These are phyloP conservation scores for Nematocida parisii DNA, from an alignment of 371 early-diverging fungal species.

Conservation along the genomic window DNA sequence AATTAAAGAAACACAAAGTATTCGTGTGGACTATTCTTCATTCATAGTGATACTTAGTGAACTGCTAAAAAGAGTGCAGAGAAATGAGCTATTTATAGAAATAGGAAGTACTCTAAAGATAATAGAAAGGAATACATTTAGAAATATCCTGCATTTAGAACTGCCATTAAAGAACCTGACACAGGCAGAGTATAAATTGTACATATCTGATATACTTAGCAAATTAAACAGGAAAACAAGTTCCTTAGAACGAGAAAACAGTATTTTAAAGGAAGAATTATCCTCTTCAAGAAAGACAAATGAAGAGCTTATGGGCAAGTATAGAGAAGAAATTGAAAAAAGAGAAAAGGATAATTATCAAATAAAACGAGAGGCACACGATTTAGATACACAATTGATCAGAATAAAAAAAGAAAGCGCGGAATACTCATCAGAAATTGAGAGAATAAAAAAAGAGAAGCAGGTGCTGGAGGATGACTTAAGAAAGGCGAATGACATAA, in stretches of 20 bases:
- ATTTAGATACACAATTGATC: constrained; percentile 49
- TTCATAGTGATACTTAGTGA: constrained; percentile 65
- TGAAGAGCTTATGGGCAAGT: constrained; percentile 49
- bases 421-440: constrained; percentile 55
- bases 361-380: neutral
- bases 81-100: constrained; percentile 45
- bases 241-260: constrained; percentile 66
- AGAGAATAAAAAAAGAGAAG: constrained; percentile 42
- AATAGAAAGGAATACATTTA: constrained; percentile 69
- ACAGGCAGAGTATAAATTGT: constrained; percentile 66
- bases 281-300: neutral
- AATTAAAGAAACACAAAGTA: constrained; percentile 69
- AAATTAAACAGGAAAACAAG: constrained; percentile 66
- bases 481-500: constrained; percentile 65
- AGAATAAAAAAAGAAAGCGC: constrained; percentile 19
- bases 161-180: constrained; percentile 65
- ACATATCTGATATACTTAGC: constrained; percentile 65
- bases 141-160: constrained; percentile 69
- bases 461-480: constrained; percentile 59
- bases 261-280: constrained; percentile 60
- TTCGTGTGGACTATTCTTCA: constrained; percentile 68
- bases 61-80: constrained; percentile 64
- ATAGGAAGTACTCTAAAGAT: constrained; percentile 62
- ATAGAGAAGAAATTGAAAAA: neutral
- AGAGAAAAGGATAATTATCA: constrained; percentile 44